A percentile compares a stretch with the other conserved stretches of the same genome.
Conservation (phyloP, 177 flowering plant genomes). For the Telopea speciosissima region DNA sequence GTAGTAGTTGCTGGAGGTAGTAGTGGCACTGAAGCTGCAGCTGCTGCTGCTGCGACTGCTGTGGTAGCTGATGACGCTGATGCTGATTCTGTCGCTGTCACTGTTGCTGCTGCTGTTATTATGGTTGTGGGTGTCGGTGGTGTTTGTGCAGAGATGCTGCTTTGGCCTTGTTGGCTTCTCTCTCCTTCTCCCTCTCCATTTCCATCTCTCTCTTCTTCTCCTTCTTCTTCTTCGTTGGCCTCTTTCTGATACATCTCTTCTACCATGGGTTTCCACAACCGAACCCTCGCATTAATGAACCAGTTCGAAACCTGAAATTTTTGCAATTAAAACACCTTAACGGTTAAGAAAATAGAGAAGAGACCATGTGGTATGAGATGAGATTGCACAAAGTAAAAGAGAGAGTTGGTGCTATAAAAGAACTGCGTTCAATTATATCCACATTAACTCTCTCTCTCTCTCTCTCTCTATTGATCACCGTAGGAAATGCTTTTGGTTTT, state of each 20-base stretch:
- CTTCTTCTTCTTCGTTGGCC: slow-evolving; percentile 31
- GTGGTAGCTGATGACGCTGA: slow-evolving; percentile 15
- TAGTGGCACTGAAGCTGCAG: slow-evolving; percentile 1
- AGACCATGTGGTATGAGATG: background rate
- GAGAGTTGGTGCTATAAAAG: background rate
- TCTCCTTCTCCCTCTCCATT: background rate
- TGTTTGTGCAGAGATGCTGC: slow-evolving; percentile 21
- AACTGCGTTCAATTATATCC: background rate
- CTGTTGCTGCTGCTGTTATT: slow-evolving; percentile 4
- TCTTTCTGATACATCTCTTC: slow-evolving; percentile 95
- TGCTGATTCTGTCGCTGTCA: slow-evolving; percentile 18
- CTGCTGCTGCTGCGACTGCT: slow-evolving; percentile 1
- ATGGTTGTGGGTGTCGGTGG: slow-evolving; percentile 18
- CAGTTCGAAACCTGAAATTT: slow-evolving; percentile 79
- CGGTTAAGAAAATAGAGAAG: no score
- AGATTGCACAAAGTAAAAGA: background rate
- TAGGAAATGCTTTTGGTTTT: no score
- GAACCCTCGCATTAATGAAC: slow-evolving; percentile 97
- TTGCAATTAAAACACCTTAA: background rate
- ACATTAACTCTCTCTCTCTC: background rate
- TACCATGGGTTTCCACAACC: slow-evolving; percentile 99
- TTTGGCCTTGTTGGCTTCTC: slow-evolving; percentile 4
- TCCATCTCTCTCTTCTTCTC: slow-evolving; percentile 20
- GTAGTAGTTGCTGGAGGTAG: slow-evolving; percentile 16
- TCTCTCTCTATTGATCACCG: no score